Conservation (phyloP, 2,329 filamentous ascomycete species). For the Fusarium hostae region DNA sequence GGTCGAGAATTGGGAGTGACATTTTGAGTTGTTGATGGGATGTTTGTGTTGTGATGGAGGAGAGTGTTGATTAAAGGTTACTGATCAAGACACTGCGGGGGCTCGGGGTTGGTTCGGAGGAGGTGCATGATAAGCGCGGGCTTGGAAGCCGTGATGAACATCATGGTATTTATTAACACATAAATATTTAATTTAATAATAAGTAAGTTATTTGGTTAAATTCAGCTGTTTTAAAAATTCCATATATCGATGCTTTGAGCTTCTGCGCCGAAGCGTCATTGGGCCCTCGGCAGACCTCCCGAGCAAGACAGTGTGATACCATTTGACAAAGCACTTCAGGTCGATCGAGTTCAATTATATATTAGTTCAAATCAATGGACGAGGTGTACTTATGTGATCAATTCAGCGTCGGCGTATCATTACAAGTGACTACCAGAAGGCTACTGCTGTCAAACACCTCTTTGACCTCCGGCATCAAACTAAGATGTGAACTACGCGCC, state of each 20-base stretch:
- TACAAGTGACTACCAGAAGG: not conserved
- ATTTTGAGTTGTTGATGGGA: not conserved
- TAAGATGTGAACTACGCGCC: not conserved
- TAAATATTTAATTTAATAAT: fast-evolving
- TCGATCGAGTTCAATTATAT: no score
- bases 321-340: fast-evolving
- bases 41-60: not conserved
- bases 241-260: no score
- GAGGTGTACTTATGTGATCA: no score
- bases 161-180: not conserved
- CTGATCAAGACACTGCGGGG: conserved; percentile 19
- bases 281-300: not conserved
- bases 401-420: no score
- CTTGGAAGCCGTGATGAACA: not conserved
- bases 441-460: not conserved
- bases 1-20: conserved; percentile 61
- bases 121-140: not conserved
- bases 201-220: fast-evolving
- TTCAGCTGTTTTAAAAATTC: not conserved
- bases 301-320: not conserved
- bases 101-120: conserved; percentile 33
- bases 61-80: not conserved
- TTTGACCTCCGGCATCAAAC: not conserved
- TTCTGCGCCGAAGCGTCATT: not conserved
- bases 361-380: no score